Conservation (phyloP, 1,284 basidiomycete genomes). For the Wallemia mellicola region DNA sequence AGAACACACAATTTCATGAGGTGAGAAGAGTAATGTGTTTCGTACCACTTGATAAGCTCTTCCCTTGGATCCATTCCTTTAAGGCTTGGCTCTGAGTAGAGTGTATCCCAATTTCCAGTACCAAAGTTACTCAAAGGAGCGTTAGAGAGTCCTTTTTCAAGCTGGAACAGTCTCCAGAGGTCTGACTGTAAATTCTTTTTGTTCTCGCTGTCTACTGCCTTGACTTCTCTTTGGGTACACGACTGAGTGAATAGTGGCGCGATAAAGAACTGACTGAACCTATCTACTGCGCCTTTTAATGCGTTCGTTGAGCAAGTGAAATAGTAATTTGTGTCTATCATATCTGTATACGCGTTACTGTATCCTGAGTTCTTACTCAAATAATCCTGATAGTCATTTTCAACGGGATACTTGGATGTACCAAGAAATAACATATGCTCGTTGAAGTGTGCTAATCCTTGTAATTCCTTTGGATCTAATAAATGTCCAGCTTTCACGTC, state of each 20-base stretch:
- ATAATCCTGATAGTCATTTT: constrained; percentile 80
- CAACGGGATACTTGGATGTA: constrained; percentile 37
- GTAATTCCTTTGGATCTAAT: constrained; percentile 70
- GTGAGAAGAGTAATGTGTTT: constrained; percentile 67
- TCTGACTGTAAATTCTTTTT: constrained; percentile 94
- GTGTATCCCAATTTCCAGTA: constrained; percentile 62
- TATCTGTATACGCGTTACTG: constrained; percentile 82
- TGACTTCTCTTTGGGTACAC: constrained; percentile 77
- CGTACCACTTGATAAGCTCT: constrained; percentile 85
- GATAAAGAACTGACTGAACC: constrained; percentile 84
- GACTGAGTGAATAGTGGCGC: constrained; percentile 68
- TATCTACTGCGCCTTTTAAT: constrained; percentile 51
- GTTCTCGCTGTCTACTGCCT: constrained; percentile 93
- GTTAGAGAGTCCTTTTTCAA: constrained; percentile 66
- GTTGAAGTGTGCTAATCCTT: constrained; percentile 69
- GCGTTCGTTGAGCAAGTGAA: constrained; percentile 75
- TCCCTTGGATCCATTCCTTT: constrained; percentile 59
- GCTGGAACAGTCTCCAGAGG: constrained; percentile 83
- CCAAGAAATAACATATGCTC: constrained; percentile 94
- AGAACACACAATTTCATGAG: constrained; percentile 76
- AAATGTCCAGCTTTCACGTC: constrained; percentile 89
- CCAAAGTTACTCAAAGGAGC: constrained; percentile 83
- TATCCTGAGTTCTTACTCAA: constrained; percentile 66
- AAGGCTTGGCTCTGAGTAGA: constrained; percentile 28
- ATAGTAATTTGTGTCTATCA: constrained; percentile 78